phyloP scores from a whole-genome alignment of 495 filamentous ascomycete species.

The Daldinia concentrica region DNA sequence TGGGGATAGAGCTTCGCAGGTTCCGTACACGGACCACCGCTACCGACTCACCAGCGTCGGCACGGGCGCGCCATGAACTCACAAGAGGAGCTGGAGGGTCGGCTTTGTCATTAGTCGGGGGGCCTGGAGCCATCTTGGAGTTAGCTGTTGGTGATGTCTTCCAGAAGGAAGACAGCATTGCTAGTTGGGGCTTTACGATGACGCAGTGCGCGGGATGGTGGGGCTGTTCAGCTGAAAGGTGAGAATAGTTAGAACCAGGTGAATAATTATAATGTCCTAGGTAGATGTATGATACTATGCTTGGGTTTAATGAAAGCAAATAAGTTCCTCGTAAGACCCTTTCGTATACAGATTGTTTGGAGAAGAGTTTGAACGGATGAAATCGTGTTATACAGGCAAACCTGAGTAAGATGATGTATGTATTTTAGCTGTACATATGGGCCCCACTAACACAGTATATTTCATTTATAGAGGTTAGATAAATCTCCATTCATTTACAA shows the following conservation, averaged over 20 bases:
- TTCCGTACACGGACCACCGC: slow-evolving; percentile 61
- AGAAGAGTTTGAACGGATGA: background rate
- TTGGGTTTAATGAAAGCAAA: background rate
- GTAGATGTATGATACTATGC: background rate
- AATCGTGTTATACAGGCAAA: background rate
- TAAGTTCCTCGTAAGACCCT: background rate
- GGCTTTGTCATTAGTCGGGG: slow-evolving; percentile 29
- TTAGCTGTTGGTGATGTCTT: slow-evolving; percentile 14
- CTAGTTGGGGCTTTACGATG: slow-evolving; percentile 4
- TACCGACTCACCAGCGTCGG: slow-evolving; percentile 49
- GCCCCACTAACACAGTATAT: slow-evolving; percentile 2
- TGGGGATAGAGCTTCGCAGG: slow-evolving; percentile 54
- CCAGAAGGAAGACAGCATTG: slow-evolving; percentile 38
- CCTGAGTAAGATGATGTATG: slow-evolving; percentile 7
- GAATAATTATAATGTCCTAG: background rate
- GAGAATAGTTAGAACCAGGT: background rate
- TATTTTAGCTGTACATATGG: background rate
- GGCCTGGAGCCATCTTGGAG: slow-evolving; percentile 20
- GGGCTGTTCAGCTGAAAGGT: background rate
- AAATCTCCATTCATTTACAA: no score
- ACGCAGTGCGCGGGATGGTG: slow-evolving; percentile 12
- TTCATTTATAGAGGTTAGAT: background rate
- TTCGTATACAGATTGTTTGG: background rate
- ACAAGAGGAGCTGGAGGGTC: slow-evolving; percentile 39
- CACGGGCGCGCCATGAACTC: slow-evolving; percentile 47